These are phyloP conservation scores for Pythium diclinum DNA, from an alignment of 352 stramenopile genomes.

Conservation along the genomic window DNA sequence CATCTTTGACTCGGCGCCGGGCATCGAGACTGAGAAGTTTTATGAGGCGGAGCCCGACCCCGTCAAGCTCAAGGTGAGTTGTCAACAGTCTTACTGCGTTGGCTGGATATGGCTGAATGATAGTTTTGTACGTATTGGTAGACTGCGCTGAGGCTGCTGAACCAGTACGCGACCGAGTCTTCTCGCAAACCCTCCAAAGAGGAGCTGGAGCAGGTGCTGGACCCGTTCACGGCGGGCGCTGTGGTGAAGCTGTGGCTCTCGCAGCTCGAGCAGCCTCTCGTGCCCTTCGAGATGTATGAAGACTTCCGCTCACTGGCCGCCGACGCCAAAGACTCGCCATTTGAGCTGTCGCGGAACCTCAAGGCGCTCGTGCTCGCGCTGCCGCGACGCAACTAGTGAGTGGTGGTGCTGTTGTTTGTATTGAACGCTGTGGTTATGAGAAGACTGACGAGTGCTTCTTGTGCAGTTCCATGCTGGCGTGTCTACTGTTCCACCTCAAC, in stretches of 20 bases:
- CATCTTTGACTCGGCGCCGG: slow-evolving; percentile 77
- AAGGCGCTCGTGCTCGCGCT: slow-evolving; percentile 55
- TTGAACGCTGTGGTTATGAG: neutral
- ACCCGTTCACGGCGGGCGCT: slow-evolving; percentile 52
- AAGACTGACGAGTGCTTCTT: neutral
- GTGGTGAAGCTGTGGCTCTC: slow-evolving; percentile 65
- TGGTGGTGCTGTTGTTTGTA: neutral
- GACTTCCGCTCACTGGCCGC: slow-evolving; percentile 51
- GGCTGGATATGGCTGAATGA: neutral
- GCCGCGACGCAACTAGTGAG: slow-evolving; percentile 66
- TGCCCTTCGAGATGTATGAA: slow-evolving; percentile 61
- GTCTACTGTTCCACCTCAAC: slow-evolving; percentile 78
- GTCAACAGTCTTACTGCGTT: neutral
- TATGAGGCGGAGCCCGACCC: slow-evolving; percentile 57
- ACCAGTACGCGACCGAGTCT: slow-evolving; percentile 44
- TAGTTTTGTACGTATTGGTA: neutral
- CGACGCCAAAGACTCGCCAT: slow-evolving; percentile 40
- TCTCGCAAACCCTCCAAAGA: slow-evolving; percentile 51
- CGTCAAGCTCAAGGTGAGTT: slow-evolving; percentile 50
- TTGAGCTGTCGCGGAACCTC: slow-evolving; percentile 57
- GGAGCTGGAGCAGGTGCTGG: slow-evolving; percentile 54
- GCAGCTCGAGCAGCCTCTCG: slow-evolving; percentile 60
- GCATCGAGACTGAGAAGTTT: slow-evolving; percentile 72
- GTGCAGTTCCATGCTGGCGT: slow-evolving; percentile 59
- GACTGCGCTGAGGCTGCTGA: slow-evolving; percentile 56